Evolutionary conservation across 768 basidiomycete species (phyloP), one percentile per base, ranked within the genome.

Genomic region (Austroboletus eburneus): DNA sequence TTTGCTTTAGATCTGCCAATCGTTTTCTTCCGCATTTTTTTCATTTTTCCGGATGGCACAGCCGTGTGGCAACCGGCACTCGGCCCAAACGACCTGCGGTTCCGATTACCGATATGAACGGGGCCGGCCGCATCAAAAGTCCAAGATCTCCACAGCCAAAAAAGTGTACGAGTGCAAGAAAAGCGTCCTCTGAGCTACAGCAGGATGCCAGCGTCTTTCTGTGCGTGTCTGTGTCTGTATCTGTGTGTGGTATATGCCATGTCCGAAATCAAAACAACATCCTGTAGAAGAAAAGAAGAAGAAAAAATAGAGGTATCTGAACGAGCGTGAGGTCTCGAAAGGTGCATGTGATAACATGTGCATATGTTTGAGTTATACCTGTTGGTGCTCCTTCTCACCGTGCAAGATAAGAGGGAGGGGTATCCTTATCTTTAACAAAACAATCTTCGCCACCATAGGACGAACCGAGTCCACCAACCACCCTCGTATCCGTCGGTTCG

Each of bases 401-500:
- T 24, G 22, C 32, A 43, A 22, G 16, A 25, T 7, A 9, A 12
- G 51, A 13, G 36, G 23, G 14, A 18, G 17, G 55, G 50, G 52
- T 60, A 66, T 57, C 51, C n/a, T n/a, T n/a, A n/a, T n/a, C n/a
- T n/a, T 67, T 76, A 90, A 67, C 87, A 87, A 68, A 91, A 91
- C 39, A 85, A 53, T 65, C 76, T 78, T 63, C 78, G 79, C 78
- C 82, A 88, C 91, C 91, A 93, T 38, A 81, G 65, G 55, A 79
- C 69, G 59, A 93, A 81, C 52, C 85, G 73, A 36, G 79, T 79
- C 88, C 88, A 92, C 79, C 82, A 87, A 36, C 79, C 73, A 18
- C 91, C 89, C 58, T 79, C 71, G 81, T 83, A 91, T 10, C 80
- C 84, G 23, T 75, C 72, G 32, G 68, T 66, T 30, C 91, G 81